Conservation (phyloP, 2,329 filamentous ascomycete genomes). For the Massarina eburnea region DNA sequence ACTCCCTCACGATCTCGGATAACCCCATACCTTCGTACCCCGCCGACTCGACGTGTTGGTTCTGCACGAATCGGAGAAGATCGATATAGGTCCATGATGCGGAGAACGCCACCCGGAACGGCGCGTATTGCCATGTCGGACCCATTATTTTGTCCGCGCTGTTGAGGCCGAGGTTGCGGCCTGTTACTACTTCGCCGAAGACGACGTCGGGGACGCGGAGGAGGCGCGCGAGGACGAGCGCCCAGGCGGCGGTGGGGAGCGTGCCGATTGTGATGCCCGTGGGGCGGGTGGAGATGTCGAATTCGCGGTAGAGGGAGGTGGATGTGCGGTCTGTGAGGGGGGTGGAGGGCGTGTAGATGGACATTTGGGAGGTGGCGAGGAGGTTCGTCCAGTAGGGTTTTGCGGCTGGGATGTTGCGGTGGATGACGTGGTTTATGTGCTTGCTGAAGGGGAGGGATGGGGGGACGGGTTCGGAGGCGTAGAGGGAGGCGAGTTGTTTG, state of each 20-base stretch:
- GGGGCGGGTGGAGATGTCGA: slow-evolving; percentile 46
- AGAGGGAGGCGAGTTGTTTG: slow-evolving; percentile 60
- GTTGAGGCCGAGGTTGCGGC: slow-evolving; percentile 61
- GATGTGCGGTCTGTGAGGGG: slow-evolving; percentile 29
- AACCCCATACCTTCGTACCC: slow-evolving; percentile 42
- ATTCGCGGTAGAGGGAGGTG: slow-evolving; percentile 34
- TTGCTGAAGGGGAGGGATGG: slow-evolving; percentile 48
- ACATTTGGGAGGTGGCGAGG: slow-evolving; percentile 57
- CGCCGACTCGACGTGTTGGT: slow-evolving; percentile 36
- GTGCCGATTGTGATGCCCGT: slow-evolving; percentile 64
- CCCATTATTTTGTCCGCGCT: slow-evolving; percentile 61
- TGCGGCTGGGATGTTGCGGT: slow-evolving; percentile 48
- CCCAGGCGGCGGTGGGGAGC: slow-evolving; percentile 68
- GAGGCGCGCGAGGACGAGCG: slow-evolving; percentile 61
- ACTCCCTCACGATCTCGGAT: slow-evolving; percentile 37
- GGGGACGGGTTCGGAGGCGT: slow-evolving; percentile 39
- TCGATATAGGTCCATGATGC: slow-evolving; percentile 46
- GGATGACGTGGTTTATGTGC: slow-evolving; percentile 47
- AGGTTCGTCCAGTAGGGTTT: slow-evolving; percentile 64
- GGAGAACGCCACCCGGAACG: slow-evolving; percentile 61
- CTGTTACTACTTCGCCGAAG: slow-evolving; percentile 68
- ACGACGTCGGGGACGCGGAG: slow-evolving; percentile 58
- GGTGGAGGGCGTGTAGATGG: slow-evolving; percentile 37
- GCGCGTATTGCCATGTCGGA: slow-evolving; percentile 68
- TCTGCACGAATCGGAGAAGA: slow-evolving; percentile 39